These are phyloP conservation scores for Otatea glauca DNA, from an alignment of 176 grass and related monocot genomes.

Conservation along the genomic window DNA sequence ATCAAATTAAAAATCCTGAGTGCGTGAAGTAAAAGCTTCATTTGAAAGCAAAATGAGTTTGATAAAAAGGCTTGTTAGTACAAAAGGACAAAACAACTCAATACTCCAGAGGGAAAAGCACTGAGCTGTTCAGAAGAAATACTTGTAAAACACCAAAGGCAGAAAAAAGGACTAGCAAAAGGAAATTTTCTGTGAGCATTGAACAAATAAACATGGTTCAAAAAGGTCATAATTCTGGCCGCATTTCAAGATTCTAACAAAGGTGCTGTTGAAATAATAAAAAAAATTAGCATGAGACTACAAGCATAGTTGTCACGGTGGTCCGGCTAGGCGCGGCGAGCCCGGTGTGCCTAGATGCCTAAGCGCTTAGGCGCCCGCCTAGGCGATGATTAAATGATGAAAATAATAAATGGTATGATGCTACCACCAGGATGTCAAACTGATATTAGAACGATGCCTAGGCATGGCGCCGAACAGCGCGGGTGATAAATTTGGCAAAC, in stretches of 20 bases:
- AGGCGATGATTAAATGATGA: too few species aligned
- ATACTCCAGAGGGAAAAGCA: background rate
- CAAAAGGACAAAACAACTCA: slow-evolving; percentile 20
- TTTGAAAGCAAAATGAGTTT: background rate
- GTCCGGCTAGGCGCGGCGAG: too few species aligned
- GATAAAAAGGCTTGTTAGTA: background rate
- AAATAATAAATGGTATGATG: too few species aligned
- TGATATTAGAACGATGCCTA: too few species aligned
- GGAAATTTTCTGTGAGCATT: background rate
- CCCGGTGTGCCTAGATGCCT: too few species aligned
- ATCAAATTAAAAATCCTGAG: background rate
- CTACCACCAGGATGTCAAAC: too few species aligned
- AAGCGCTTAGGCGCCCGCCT: too few species aligned
- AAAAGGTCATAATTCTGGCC: background rate
- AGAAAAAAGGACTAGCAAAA: background rate
- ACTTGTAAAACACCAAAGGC: slow-evolving; percentile 4
- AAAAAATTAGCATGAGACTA: slow-evolving; percentile 12
- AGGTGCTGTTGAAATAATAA: background rate
- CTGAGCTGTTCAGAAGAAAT: background rate
- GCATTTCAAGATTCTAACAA: background rate
- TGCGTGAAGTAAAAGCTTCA: background rate
- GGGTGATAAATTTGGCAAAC: too few species aligned
- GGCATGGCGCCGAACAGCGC: too few species aligned
- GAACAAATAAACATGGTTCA: background rate
- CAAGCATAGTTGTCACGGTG: background rate